A percentile compares a stretch with the other conserved stretches of the same genome.
Evolutionary conservation across 345 rosid species (phyloP).

Genomic region (Linum trigynum): DNA sequence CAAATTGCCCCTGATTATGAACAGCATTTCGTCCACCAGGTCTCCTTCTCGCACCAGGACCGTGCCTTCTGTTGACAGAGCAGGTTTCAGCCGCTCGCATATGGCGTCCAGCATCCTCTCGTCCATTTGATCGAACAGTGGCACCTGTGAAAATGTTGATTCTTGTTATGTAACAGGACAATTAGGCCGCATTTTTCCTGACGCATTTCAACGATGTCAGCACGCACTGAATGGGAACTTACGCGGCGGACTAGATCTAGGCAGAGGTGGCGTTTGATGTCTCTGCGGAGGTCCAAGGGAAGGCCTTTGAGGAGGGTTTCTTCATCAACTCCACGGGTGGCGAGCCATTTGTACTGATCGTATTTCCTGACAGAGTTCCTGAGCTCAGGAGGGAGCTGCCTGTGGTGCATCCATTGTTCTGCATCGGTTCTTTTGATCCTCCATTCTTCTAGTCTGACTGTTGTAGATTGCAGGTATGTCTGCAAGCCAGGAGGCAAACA

Average conservation of each 20-base stretch:
- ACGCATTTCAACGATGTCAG: not conserved
- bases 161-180: not conserved
- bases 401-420: conserved; percentile 55
- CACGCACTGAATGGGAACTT: not conserved
- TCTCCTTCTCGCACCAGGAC: conserved; percentile 27
- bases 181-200: too few species aligned
- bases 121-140: conserved; percentile 22
- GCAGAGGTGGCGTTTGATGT: conserved; percentile 56
- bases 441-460: conserved; percentile 43
- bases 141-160: conserved; percentile 13
- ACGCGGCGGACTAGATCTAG: conserved; percentile 49
- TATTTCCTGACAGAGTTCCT: conserved; percentile 38
- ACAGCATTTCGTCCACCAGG: conserved; percentile 24
- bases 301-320: conserved; percentile 37
- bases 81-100: conserved; percentile 25
- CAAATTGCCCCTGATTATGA: conserved; percentile 26
- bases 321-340: conserved; percentile 57
- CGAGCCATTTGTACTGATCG: conserved; percentile 41
- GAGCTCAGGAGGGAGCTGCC: conserved; percentile 40
- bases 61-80: conserved; percentile 17
- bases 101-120: conserved; percentile 21
- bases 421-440: conserved; percentile 46
- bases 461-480: conserved; percentile 53
- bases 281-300: conserved; percentile 41
- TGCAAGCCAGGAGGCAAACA: conserved; percentile 13